Conservation (phyloP, 2,329 filamentous ascomycete genomes). For the Cryphonectria naterciae region DNA sequence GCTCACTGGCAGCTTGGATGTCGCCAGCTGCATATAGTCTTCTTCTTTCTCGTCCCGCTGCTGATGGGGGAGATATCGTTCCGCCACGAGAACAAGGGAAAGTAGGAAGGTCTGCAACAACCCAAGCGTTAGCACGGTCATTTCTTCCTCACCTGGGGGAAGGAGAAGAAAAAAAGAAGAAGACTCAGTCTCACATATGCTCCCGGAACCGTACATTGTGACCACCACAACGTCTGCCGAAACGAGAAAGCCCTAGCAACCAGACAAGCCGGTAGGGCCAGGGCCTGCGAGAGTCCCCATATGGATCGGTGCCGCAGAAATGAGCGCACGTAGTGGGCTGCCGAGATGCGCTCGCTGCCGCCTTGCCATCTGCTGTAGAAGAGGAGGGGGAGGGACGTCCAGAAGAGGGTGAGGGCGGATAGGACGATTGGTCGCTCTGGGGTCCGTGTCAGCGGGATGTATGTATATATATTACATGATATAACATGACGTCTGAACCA, state of each 20-base stretch:
- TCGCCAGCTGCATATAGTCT: conserved; percentile 2
- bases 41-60: background rate
- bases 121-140: background rate
- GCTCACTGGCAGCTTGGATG: background rate
- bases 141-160: background rate
- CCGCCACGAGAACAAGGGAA: background rate
- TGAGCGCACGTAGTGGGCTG: background rate
- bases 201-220: conserved; percentile 11
- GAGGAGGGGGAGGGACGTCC: background rate
- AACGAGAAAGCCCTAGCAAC: conserved; percentile 11
- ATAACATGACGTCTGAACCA: background rate
- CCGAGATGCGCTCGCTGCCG: background rate
- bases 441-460: background rate
- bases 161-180: background rate
- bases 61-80: background rate
- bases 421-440: conserved; percentile 16
- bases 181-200: background rate
- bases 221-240: conserved; percentile 7
- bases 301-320: background rate
- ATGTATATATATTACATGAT: too few species aligned
- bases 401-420: conserved; percentile 7
- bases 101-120: background rate
- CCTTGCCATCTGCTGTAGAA: background rate
- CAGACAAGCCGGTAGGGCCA: background rate
- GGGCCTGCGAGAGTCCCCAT: background rate